Conservation (phyloP, 2,329 filamentous ascomycete genomes). For the Botrytis fabae region DNA sequence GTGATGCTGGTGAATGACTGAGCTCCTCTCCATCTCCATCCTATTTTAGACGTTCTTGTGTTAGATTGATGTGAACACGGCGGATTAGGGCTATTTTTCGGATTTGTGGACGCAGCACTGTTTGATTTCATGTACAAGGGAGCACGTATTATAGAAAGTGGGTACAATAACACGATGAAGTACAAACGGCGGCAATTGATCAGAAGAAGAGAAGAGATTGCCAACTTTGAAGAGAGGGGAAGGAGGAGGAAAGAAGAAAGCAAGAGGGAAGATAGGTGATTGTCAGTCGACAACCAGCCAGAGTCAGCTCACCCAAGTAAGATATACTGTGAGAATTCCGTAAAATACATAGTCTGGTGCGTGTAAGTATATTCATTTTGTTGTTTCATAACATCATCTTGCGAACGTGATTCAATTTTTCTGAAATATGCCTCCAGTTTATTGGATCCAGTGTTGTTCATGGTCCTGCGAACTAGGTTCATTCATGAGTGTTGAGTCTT, state of each 20-base stretch:
- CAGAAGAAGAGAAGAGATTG: not conserved
- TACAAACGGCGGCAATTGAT: slow-evolving; percentile 8
- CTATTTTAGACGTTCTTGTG: slow-evolving; percentile 8
- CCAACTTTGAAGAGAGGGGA: not conserved
- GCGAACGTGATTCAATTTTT: not conserved
- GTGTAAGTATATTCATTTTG: not conserved
- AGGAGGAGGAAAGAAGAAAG: not conserved
- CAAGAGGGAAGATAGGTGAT: not conserved
- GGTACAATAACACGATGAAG: slow-evolving; percentile 8
- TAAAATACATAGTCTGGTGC: not conserved
- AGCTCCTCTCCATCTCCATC: not conserved
- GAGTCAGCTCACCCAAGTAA: slow-evolving; percentile 10
- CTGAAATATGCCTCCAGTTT: not conserved
- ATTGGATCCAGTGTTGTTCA: not conserved
- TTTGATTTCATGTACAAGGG: slow-evolving; percentile 12
- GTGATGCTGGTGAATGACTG: not conserved
- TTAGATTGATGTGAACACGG: not conserved
- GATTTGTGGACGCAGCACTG: not conserved
- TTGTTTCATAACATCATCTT: not conserved
- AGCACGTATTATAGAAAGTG: slow-evolving; percentile 1
- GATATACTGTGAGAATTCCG: not conserved
- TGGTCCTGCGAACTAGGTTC: not conserved
- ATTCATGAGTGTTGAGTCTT: not conserved
- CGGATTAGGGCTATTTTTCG: slow-evolving; percentile 12
- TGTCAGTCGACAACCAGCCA: not conserved